Percentiles rank a stretch among this genome's conserved stretches.
Evolutionary conservation across 495 filamentous ascomycete genomes (phyloP).

Genomic region (Apodospora peruviana): DNA sequence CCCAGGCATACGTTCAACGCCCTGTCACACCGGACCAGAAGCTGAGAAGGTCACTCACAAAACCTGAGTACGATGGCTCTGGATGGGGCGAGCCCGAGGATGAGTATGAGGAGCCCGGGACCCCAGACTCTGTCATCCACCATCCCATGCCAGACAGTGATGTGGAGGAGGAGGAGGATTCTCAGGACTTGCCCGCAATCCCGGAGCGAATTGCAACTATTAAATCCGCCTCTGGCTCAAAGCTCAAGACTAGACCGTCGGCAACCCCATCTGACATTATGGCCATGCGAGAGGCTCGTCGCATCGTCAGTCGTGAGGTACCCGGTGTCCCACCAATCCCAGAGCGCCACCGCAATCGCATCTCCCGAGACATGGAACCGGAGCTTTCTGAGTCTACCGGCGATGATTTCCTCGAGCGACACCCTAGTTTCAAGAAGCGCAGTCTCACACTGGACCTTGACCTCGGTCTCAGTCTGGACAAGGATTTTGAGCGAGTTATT

Average conservation of each 20-base stretch:
- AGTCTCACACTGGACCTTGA: constrained; percentile 68
- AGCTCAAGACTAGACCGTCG: constrained; percentile 85
- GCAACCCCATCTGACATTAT: constrained; percentile 78
- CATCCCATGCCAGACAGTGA: constrained; percentile 55
- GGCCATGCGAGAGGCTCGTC: constrained; percentile 80
- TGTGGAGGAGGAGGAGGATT: constrained; percentile 37
- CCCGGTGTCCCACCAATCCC: constrained; percentile 60
- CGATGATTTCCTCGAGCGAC: constrained; percentile 40
- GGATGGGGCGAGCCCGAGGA: constrained; percentile 50
- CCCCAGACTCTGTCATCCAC: constrained; percentile 91
- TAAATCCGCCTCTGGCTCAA: constrained; percentile 73
- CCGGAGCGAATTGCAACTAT: constrained; percentile 87
- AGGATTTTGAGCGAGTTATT: constrained; percentile 92
- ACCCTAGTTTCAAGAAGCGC: constrained; percentile 54
- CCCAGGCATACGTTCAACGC: constrained; percentile 48
- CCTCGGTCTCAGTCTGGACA: constrained; percentile 77
- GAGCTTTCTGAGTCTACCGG: constrained; percentile 20
- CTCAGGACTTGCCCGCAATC: constrained; percentile 53
- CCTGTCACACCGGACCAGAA: constrained; percentile 59
- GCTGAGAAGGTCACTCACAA: constrained; percentile 35
- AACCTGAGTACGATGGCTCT: constrained; percentile 50
- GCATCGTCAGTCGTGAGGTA: constrained; percentile 70
- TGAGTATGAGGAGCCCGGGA: constrained; percentile 57
- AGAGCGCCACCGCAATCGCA: constrained; percentile 49
- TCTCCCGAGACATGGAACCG: constrained; percentile 38